Conservation (phyloP, 129 eudicot genomes). For the Cynara cardunculus region DNA sequence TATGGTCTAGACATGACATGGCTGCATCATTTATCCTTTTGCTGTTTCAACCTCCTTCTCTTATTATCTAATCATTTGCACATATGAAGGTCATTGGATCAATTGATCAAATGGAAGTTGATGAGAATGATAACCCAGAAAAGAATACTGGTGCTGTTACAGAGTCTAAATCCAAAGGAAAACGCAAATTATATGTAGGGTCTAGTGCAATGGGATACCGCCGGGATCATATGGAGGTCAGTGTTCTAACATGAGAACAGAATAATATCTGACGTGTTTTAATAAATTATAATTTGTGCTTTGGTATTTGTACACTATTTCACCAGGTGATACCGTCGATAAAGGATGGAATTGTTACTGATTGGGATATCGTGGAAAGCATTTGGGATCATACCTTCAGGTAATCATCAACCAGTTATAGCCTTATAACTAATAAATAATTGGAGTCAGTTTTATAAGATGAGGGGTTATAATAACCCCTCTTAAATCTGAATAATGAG, state of each 20-base stretch:
- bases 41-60: background rate
- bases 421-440: background rate
- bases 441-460: background rate
- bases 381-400: conserved; percentile 98
- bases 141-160: conserved; percentile 53
- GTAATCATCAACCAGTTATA: conserved; percentile 32
- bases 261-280: background rate
- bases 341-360: conserved; percentile 87
- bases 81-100: conserved; percentile 71
- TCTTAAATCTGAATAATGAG: background rate
- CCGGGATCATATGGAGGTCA: conserved; percentile 97
- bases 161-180: conserved; percentile 77
- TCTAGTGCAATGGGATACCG: conserved; percentile 84
- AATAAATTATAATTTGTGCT: background rate
- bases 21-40: background rate
- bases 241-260: background rate
- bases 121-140: conserved; percentile 67
- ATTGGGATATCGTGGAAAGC: conserved; percentile 94
- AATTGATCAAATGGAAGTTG: conserved; percentile 92
- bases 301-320: background rate
- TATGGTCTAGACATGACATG: background rate
- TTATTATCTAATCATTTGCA: background rate
- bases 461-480: background rate
- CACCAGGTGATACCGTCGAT: conserved; percentile 76
- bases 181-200: conserved; percentile 82